Conservation (phyloP, 768 basidiomycete species). For the Ephemerocybe angulata region DNA sequence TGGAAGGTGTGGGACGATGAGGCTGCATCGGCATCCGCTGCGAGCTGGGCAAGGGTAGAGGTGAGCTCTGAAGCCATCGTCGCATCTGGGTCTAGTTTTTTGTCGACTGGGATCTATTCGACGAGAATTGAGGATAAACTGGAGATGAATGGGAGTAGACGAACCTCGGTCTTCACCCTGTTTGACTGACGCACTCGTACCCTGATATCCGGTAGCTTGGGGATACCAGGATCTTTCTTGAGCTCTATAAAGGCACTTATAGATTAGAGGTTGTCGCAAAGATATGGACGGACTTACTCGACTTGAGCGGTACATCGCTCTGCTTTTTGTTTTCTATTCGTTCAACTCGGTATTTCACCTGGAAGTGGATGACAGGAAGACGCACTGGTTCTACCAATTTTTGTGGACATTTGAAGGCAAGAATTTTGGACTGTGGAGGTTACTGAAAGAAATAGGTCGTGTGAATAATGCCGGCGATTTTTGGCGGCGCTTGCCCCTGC, state of each 20-base stretch:
- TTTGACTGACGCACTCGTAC: slow-evolving; percentile 47
- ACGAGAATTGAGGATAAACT: not conserved
- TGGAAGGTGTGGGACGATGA: slow-evolving; percentile 1
- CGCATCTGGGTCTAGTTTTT: slow-evolving; percentile 48
- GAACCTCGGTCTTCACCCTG: slow-evolving; percentile 33
- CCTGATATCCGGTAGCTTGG: slow-evolving; percentile 75
- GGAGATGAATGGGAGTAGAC: not conserved
- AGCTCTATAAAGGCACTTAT: slow-evolving; percentile 46
- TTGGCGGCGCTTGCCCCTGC: too few relatives aligned
- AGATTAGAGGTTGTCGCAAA: not conserved
- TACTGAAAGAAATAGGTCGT: too few relatives aligned
- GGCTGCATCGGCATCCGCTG: slow-evolving; percentile 31
- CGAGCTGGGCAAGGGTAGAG: slow-evolving; percentile 53
- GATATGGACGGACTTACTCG: slow-evolving; percentile 29
- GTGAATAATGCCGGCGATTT: too few relatives aligned
- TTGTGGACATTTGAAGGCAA: not conserved
- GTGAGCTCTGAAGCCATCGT: slow-evolving; percentile 76
- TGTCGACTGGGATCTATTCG: slow-evolving; percentile 21
- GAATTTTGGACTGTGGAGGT: too few relatives aligned
- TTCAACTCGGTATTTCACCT: not conserved
- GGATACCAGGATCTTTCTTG: slow-evolving; percentile 88
- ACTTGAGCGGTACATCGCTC: slow-evolving; percentile 36
- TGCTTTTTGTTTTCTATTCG: slow-evolving; percentile 34
- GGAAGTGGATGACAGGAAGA: not conserved
- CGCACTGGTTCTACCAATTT: slow-evolving; percentile 43